Conservation (phyloP, 176 grass and related monocot genomes). For the Zoysia pacifica region DNA sequence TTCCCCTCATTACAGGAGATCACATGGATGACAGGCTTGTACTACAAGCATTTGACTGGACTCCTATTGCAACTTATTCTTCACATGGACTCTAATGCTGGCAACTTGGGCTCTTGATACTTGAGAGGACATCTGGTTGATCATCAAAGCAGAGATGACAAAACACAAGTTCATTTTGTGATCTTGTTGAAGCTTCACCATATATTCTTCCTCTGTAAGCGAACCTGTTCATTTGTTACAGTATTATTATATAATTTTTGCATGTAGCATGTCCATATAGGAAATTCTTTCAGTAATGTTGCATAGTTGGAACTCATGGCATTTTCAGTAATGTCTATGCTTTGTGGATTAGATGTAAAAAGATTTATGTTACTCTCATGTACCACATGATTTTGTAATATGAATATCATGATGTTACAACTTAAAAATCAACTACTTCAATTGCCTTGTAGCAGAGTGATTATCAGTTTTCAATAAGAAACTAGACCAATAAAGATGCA, state of each 20-base stretch:
- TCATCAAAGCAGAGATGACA: constrained; percentile 32
- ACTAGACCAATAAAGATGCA: not conserved
- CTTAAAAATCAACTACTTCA: constrained; percentile 23
- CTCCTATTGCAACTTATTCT: constrained; percentile 42
- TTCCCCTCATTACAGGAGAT: constrained; percentile 55
- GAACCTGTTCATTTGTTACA: constrained; percentile 53
- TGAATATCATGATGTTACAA: constrained; percentile 33
- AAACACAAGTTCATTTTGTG: constrained; percentile 47
- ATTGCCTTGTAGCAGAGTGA: not conserved
- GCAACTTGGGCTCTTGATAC: constrained; percentile 35
- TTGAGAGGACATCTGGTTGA: constrained; percentile 36
- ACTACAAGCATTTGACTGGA: constrained; percentile 29
- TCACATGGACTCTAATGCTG: constrained; percentile 23
- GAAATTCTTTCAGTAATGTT: constrained; percentile 37
- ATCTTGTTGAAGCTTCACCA: constrained; percentile 44
- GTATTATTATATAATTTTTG: constrained; percentile 46
- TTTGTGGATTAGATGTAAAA: constrained; percentile 48
- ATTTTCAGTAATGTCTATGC: constrained; percentile 30
- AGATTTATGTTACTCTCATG: constrained; percentile 28
- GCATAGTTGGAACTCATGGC: constrained; percentile 32
- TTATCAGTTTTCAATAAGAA: constrained; percentile 6
- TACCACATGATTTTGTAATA: constrained; percentile 50
- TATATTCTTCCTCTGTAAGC: constrained; percentile 54
- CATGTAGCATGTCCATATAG: constrained; percentile 54
- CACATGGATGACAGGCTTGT: constrained; percentile 47